Evolutionary conservation across 208 protist species (phyloP), one percentile per base, ranked within the genome.

Genomic region (Leishmania mexicana): DNA sequence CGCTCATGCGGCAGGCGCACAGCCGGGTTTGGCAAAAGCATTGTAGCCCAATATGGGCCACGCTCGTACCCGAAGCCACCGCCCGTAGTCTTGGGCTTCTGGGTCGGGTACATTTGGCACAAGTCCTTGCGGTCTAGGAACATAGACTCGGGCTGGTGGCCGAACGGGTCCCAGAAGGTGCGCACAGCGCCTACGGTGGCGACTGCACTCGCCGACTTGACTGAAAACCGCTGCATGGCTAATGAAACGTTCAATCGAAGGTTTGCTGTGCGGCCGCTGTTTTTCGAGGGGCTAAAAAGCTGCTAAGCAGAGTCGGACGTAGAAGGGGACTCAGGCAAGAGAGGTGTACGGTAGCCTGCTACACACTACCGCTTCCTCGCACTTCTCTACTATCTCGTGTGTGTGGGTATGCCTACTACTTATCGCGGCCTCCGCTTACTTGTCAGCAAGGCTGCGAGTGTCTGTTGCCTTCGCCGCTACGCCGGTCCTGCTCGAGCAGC

Each of bases 61-160:
- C 95, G 93, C 83, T 96, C 93, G 78, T 98, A 98, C 65, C 95
- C 95, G 75, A 95, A 98, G 51, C 91, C 93, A 90, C 95, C 95
- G 85, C 92, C 95, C 0, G 95, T 97, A 21, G 93, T 97, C 79
- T 91, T 90, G 42, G 93, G 95, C 81, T 98, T 98, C 40, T 88
- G 87, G 3, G 95, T 98, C 68, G 95, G 95, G 87, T 98, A 98
- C 94, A 98, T 98, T 81, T 97, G 93, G 58, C 90, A 81, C 13
- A 98, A 81, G 86, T 98, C 95, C 80, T 98, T 98, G 40, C 95
- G 88, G 72, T 98, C 95, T 81, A 98, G 85, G 65, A 96, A 98
- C 88, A 95, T 91, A 38, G 93, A 98, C 88, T 98, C 93, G 19
- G 93, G 84, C 83, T 98, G 95, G 81, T 95, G 90, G n/a, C 93